Evolutionary conservation across 108 stramenopile species (phyloP), one percentile per base, ranked within the genome.

Genomic region (Cyclotella kingstonii): DNA sequence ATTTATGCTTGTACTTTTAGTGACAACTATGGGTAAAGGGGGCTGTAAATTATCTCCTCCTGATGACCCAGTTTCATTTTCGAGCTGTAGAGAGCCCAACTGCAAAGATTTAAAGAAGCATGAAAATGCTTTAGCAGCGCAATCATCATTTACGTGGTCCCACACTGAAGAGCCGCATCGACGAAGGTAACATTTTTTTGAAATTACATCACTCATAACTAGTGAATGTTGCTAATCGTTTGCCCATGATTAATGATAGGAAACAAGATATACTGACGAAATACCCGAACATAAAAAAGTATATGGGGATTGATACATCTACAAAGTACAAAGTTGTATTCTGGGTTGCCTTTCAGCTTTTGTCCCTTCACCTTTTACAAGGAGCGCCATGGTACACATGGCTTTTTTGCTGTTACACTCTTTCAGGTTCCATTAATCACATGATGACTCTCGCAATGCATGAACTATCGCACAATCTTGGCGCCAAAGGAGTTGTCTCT

Each of bases 391-490:
- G 51, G 71, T 54, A 68, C 38, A 67, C 69, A 3, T 72, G 66
- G 70, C 72, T 70, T 42, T 87, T 60, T 54, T 85, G 61, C 62
- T 75, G 70, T 57, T 95, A 90, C 61, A 56, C 78, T 18, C 43
- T 94, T 28, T 89, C 89, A 0, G 95, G 87, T 15, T 78, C 87
- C 38, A 66, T 81, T 60, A 94, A 85, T 50, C 97, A 98, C 62
- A 74, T 79, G 72, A 75, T 96, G 50, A 84, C 85, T 39, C 71
- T 98, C 33, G 88, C 85, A 1, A 92, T 90, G 61, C 97, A 98
- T 73, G 97, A 98, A 52, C 47, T 93, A 46, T 68, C 87, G 0
- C 97, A 98, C 81, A 90, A 95, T 64, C 76, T 98, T 51, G 86
- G 87, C 0, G 84, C 83, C 75, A 82, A 86, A 34, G 69, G 47